Evolutionary conservation across 257 asterid genomes (phyloP), one percentile per base, ranked within the genome.

Genomic region (Fraxinus americana): DNA sequence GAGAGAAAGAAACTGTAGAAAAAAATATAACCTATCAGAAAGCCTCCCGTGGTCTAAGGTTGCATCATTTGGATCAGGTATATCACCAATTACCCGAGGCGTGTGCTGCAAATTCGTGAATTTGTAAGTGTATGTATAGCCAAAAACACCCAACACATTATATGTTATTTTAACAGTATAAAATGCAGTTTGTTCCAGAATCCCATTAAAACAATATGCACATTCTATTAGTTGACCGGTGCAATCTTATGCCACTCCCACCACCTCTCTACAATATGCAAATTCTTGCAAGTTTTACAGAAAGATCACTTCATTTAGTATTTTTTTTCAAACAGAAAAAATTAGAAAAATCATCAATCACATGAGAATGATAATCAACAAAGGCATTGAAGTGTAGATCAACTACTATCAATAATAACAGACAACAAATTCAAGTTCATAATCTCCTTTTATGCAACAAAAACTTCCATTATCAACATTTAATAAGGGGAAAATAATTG

Each of bases 1-100:
- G 27, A 30, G 16, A 57, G 3, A 71, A 50, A 12, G 30, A 54
- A 14, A 57, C 35, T 27, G 67, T 80, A 83, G 79, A 83, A 5
- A 69, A 87, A 63, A 79, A 71, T 65, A 74, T 63, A 80, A 92
- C 99, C 99, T 92, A 70, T 85, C 82, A 80, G 97, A 92, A 71
- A 95, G 96, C 77, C 96, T 89, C 81, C 78, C 97, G 38, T 95
- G 99, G 86, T 92, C 98, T 72, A 95, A 80, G 72, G 90, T 89
- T 5, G 98, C 99, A 87, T 92, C 92, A 82, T 88, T 87, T 74
- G 94, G 81, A 82, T 95, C 98, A 29, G 98, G 98, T 88, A 95
- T 90, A 82, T 75, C 86, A 68, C 82, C 83, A 82, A 89, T 90
- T 69, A 95, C 90, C 75, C 98, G 90, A 74, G 98, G 99, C 32